A percentile compares a stretch with the other conserved stretches of the same genome.
phyloP scores from a whole-genome alignment of 2,329 filamentous ascomycete species.

The Neofusicoccum laricinum region DNA sequence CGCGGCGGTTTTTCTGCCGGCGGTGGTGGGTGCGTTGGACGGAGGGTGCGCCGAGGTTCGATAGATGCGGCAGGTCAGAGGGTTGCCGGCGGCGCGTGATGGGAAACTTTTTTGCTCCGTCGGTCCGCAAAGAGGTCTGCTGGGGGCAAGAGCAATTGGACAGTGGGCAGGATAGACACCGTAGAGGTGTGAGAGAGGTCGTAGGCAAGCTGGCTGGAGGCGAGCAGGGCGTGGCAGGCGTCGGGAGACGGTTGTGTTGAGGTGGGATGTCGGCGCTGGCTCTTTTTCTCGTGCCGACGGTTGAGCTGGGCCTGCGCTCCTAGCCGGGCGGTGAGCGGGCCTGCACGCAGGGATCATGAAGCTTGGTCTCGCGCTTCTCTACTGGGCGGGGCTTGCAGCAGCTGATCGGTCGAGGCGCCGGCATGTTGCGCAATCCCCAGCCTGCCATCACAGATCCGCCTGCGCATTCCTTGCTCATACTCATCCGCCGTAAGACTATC shows the following conservation, averaged over 20 bases:
- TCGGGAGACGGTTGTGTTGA: conserved; percentile 4
- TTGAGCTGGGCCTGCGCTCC: neutral
- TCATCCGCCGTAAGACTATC: neutral
- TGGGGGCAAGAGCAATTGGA: neutral
- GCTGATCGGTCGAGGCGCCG: neutral
- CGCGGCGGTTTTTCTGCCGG: neutral
- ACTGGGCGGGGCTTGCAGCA: neutral
- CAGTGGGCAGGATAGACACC: neutral
- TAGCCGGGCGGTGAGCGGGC: conserved; percentile 1
- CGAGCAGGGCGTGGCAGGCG: neutral
- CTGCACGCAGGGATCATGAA: neutral
- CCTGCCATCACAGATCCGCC: neutral
- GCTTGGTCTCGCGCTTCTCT: neutral
- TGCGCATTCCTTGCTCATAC: neutral
- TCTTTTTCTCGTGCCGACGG: conserved; percentile 8
- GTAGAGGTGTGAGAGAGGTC: neutral
- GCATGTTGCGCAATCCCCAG: neutral
- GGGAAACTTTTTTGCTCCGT: neutral
- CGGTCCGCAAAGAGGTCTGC: neutral
- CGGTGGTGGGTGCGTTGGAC: conserved; percentile 4
- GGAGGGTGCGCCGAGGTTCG: conserved; percentile 1
- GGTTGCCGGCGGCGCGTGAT: neutral
- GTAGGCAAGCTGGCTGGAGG: neutral
- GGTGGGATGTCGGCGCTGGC: conserved; percentile 12
- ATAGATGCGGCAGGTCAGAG: neutral